A percentile compares a stretch with the other conserved stretches of the same genome.
Evolutionary conservation across 129 eudicot species (phyloP).

Genomic region (Silybum marianum): DNA sequence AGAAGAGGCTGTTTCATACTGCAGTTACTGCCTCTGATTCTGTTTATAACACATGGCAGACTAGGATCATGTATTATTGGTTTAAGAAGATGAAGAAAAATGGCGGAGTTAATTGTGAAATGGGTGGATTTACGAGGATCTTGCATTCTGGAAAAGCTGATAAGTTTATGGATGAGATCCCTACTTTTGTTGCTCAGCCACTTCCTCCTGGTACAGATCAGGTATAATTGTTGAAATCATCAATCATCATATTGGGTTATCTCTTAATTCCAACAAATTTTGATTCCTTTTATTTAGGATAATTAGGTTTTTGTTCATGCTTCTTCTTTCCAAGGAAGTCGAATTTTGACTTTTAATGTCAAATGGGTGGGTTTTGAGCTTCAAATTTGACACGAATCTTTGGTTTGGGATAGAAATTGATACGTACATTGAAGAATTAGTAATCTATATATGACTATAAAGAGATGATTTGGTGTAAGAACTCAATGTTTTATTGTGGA

Average conservation of each 20-base stretch:
- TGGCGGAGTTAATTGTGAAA: constrained; percentile 53
- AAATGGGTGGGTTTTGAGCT: constrained; percentile 15
- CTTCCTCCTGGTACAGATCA: constrained; percentile 88
- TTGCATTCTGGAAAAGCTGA: constrained; percentile 88
- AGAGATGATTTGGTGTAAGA: neutral
- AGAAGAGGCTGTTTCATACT: constrained; percentile 82
- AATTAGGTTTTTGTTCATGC: constrained; percentile 6
- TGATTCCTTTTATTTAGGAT: neutral
- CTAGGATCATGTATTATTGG: constrained; percentile 96
- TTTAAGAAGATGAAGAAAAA: constrained; percentile 65
- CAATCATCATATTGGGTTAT: neutral
- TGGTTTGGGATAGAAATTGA: neutral
- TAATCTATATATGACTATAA: neutral
- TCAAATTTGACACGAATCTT: neutral
- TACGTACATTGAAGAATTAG: neutral
- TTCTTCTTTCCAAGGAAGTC: neutral
- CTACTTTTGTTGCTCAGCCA: constrained; percentile 97
- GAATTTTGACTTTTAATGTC: constrained; percentile 28
- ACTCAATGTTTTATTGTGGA: neutral
- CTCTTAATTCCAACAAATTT: neutral
- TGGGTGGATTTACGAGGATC: constrained; percentile 99
- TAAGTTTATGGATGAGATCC: constrained; percentile 94
- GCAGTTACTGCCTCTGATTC: constrained; percentile 93
- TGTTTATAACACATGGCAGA: constrained; percentile 93
- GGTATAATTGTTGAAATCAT: constrained; percentile 36